Base-by-base conservation (phyloP, 176 grass and related monocot species). In the Pharus latifolius region DNA sequence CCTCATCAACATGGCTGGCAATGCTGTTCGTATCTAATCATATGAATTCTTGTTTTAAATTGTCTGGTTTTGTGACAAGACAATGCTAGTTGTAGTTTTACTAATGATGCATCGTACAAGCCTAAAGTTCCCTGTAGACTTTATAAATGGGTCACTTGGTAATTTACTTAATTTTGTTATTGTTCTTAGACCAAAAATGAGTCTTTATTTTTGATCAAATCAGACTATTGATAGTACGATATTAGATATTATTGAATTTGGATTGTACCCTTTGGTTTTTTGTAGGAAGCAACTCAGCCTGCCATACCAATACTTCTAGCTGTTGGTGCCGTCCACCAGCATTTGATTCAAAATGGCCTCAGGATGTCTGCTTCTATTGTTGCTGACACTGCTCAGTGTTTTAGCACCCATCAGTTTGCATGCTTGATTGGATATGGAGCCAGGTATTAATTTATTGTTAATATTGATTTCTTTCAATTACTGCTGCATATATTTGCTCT, bases 391-490 rank as follows among this genome's bases (percentile, higher is more conserved):
- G 96, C 96, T 81, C 96, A 99, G 76, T 99, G 96, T 80, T 95
- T 99, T 68, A 99, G 90, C 74, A 99, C 96, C 12, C 96, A 99
- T 88, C 96, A 99, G 12, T 99, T 99, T 83, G 90, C 96, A 27
- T 99, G 96, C 84, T 85, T 99, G 79, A 91, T 99, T 47, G 96
- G 96, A 85, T 99, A 99, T 88, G 96, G 96, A 47, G 96, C 87
- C 47, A 99, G 96, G 96, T 99, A 82, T 63, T 33, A 77, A 17
- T 69, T 65, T 31, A 14, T 22, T 77, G 17, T 61, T 59, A 37
- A 56, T 70, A 34, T 29, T 24, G 0, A 19, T 80, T 87, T 79
- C 30, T 60, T 67, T 52, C 56, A 56, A 26, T 48, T 77, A 19
- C 52, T 13, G 22, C 13, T 49, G 38, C 18, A 31, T 75, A 85